Evolutionary conservation across 768 basidiomycete species (phyloP).

Genomic region (Podaxis mareebaensis): DNA sequence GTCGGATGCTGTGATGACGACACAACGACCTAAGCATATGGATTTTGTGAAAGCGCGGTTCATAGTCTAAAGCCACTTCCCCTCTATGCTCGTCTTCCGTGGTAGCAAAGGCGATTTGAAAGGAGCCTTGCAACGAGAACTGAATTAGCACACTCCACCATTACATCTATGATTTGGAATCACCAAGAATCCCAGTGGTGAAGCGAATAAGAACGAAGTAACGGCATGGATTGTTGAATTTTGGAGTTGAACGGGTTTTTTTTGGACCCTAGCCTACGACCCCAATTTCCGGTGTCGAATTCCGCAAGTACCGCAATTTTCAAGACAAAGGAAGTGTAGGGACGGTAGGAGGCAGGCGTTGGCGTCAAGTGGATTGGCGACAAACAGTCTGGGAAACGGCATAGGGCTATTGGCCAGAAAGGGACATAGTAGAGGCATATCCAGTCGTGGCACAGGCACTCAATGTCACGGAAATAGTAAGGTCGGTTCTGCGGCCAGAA

Average conservation of each 20-base stretch:
- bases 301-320: background rate
- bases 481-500: background rate
- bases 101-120: background rate
- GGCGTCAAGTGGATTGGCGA: background rate
- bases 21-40: background rate
- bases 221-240: slow-evolving; percentile 1
- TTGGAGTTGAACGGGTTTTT: background rate
- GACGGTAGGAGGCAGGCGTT: background rate
- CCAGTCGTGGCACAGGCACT: background rate
- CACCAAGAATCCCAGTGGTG: slow-evolving; percentile 2
- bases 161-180: background rate
- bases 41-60: background rate
- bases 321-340: background rate
- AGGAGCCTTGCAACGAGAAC: slow-evolving; percentile 1
- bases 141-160: slow-evolving; percentile 1
- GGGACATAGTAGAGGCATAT: background rate
- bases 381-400: background rate
- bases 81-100: slow-evolving; percentile 6
- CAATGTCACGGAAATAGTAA: slow-evolving; percentile 10
- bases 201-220: slow-evolving; percentile 2
- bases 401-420: background rate
- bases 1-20: background rate
- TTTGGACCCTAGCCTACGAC: background rate
- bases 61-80: slow-evolving; percentile 1
- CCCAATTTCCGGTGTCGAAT: background rate